Conservation (phyloP, 2,329 filamentous ascomycete genomes). For the Alternaria sp. region DNA sequence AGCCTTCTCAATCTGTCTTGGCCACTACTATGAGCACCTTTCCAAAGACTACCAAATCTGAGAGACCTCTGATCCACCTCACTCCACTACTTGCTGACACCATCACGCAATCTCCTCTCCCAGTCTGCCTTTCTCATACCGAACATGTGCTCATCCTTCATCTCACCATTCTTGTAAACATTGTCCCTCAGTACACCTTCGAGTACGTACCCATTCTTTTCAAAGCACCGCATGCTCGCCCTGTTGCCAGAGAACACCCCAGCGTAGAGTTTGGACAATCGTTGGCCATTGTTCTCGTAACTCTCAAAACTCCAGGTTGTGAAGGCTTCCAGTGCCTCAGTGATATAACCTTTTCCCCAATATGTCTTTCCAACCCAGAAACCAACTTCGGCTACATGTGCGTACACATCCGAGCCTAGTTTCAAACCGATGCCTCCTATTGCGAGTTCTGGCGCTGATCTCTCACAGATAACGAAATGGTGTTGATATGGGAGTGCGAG, state of each 20-base stretch:
- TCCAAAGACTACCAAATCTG: neutral
- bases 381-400: constrained; percentile 50
- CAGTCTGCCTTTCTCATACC: constrained; percentile 45
- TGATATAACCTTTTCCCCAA: constrained; percentile 47
- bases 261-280: constrained; percentile 40
- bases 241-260: constrained; percentile 40
- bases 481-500: constrained; percentile 13
- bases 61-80: neutral
- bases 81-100: neutral
- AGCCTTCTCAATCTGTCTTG: neutral
- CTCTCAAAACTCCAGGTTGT: constrained; percentile 44
- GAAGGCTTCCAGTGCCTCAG: constrained; percentile 42
- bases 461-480: constrained; percentile 29
- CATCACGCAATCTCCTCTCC: constrained; percentile 18
- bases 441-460: constrained; percentile 14
- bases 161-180: constrained; percentile 44
- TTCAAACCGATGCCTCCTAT: constrained; percentile 51
- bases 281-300: constrained; percentile 29
- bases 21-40: neutral
- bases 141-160: constrained; percentile 42
- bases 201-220: constrained; percentile 47
- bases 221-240: constrained; percentile 45
- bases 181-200: constrained; percentile 48
- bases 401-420: constrained; percentile 42
- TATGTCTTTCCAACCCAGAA: constrained; percentile 51